A percentile compares a stretch with the other conserved stretches of the same genome.
Evolutionary conservation across 2,329 filamentous ascomycete genomes (phyloP).

Genomic region (Aspergillus sp.): DNA sequence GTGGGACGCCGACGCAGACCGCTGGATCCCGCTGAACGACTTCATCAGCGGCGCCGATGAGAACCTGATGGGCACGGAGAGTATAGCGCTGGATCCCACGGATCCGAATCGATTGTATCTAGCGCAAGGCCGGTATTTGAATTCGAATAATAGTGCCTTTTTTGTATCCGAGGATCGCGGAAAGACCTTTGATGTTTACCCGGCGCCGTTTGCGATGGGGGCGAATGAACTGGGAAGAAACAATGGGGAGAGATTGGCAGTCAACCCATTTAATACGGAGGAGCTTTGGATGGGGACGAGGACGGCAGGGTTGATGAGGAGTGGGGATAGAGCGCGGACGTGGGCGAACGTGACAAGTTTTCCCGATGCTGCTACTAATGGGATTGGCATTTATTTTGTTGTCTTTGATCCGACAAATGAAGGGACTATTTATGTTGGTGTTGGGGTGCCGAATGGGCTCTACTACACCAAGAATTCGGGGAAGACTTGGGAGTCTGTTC

Average conservation of each 20-base stretch:
- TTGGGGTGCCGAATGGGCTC: constrained; percentile 9
- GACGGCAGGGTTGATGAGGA: constrained; percentile 15
- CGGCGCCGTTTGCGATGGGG: constrained; percentile 14
- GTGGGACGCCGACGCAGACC: constrained; percentile 7
- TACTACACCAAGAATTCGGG: constrained; percentile 13
- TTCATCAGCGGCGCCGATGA: constrained; percentile 14
- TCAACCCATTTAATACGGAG: constrained; percentile 14
- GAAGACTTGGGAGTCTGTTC: constrained; percentile 11
- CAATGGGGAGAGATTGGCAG: constrained; percentile 17
- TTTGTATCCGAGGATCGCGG: constrained; percentile 15
- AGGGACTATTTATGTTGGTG: constrained; percentile 14
- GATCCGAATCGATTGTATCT: constrained; percentile 14
- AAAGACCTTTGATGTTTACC: constrained; percentile 8
- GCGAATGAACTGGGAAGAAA: constrained; percentile 17
- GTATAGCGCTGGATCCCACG: constrained; percentile 13
- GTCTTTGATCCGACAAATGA: constrained; percentile 13
- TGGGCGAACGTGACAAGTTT: constrained; percentile 16
- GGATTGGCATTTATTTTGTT: constrained; percentile 14
- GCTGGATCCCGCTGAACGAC: constrained; percentile 18
- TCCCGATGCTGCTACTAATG: constrained; percentile 11
- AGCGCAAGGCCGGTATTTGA: constrained; percentile 15
- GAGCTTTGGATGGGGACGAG: constrained; percentile 17
- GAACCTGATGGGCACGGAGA: constrained; percentile 17
- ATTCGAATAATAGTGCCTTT: constrained; percentile 10
- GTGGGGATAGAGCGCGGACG: constrained; percentile 10